These are phyloP conservation scores for Barnettozyma populi DNA, from an alignment of 805 yeast species.

Conservation along the genomic window DNA sequence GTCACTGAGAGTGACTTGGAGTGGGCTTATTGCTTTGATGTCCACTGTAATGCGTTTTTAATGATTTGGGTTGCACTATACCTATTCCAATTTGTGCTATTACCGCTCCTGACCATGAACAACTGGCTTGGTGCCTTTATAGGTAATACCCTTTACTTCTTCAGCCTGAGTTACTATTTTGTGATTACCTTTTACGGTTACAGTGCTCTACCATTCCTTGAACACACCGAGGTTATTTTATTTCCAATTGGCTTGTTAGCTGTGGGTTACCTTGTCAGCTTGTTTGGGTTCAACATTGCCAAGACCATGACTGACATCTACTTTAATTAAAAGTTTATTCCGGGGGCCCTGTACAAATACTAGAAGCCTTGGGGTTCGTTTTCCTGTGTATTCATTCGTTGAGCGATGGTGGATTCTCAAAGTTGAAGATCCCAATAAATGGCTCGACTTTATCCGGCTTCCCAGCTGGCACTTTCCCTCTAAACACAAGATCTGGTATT, in stretches of 20 bases:
- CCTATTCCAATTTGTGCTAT: slow-evolving; percentile 63
- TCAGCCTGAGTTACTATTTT: slow-evolving; percentile 69
- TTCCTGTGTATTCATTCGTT: neutral
- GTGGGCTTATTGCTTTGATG: slow-evolving; percentile 94
- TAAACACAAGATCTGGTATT: slow-evolving; percentile 42
- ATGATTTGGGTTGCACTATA: slow-evolving; percentile 74
- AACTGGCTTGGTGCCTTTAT: slow-evolving; percentile 63
- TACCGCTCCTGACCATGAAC: slow-evolving; percentile 64
- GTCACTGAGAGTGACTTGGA: slow-evolving; percentile 48
- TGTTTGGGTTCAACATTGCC: slow-evolving; percentile 71
- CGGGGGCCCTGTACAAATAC: too few species aligned
- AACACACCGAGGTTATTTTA: slow-evolving; percentile 54
- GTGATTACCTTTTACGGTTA: slow-evolving; percentile 87
- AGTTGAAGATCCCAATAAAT: slow-evolving; percentile 49
- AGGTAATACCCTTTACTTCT: slow-evolving; percentile 75
- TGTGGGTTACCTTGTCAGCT: slow-evolving; percentile 52
- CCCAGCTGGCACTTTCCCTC: slow-evolving; percentile 48
- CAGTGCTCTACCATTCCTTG: slow-evolving; percentile 64
- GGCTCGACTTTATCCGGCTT: slow-evolving; percentile 48
- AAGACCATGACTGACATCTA: slow-evolving; percentile 45
- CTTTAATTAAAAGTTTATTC: slow-evolving; percentile 20
- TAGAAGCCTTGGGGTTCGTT: too few species aligned
- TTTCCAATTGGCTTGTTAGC: slow-evolving; percentile 60
- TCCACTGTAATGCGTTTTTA: slow-evolving; percentile 87
- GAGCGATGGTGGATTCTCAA: slow-evolving; percentile 29